Percentiles rank a stretch among this genome's conserved stretches.
These are phyloP conservation scores for Yarrowia sp. DNA, from an alignment of 805 yeast species.

Conservation along the genomic window DNA sequence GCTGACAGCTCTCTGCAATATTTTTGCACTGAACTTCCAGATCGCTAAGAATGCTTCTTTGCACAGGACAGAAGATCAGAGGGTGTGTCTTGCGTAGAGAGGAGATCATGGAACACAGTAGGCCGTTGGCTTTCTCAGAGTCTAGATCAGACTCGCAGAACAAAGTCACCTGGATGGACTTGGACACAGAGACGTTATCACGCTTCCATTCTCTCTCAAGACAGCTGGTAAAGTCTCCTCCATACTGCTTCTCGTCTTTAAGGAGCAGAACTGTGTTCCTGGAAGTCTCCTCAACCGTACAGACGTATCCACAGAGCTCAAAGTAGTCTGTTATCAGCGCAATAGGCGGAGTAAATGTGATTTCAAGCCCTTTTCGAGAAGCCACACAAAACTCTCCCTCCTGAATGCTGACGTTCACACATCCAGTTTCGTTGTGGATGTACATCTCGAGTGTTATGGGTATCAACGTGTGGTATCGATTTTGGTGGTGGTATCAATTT, in stretches of 20 bases:
- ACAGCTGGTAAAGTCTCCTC: slow-evolving; percentile 8
- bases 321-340: not conserved
- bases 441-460: not conserved
- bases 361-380: not conserved
- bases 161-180: not conserved
- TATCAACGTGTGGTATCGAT: too few relatives aligned
- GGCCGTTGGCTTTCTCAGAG: not conserved
- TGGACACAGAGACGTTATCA: not conserved
- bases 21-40: not conserved
- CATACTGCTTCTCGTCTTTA: not conserved
- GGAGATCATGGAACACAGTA: not conserved
- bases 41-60: not conserved
- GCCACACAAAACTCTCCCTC: not conserved
- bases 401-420: not conserved
- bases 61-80: slow-evolving; percentile 9
- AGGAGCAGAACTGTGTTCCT: not conserved
- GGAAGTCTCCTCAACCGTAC: not conserved
- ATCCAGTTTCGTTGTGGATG: not conserved
- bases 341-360: not conserved
- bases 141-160: not conserved
- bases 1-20: not conserved
- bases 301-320: not conserved
- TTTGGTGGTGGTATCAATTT: too few relatives aligned
- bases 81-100: not conserved
- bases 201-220: not conserved